Evolutionary conservation across 768 basidiomycete genomes (phyloP), one percentile per base, ranked within the genome.

Genomic region (Amanita exitialis): DNA sequence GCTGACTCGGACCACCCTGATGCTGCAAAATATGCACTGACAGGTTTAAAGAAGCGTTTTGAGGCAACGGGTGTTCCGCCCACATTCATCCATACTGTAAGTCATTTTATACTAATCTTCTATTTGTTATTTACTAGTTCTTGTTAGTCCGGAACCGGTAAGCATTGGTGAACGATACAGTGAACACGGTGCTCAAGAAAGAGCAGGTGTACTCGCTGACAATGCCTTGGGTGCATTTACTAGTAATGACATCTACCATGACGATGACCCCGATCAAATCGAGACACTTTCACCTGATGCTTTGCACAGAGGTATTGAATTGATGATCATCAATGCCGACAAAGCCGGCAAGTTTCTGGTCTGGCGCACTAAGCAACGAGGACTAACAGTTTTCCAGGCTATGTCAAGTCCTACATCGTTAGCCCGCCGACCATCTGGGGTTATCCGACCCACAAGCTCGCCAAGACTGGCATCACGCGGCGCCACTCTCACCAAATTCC

Each of bases 341-440:
- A 68, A 67, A 34, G 61, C 75, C 61, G 76, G 77, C 74, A 53
- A 45, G 57, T 54, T 12, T n/a, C n/a, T 28, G 27, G 13, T 20
- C 3, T 4, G 38, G 38, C 25, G 27, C 38, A 30, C 6, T 44
- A n/a, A 35, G 34, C 21, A 37, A 44, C 21, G 30, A 7, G 27
- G 15, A 54, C 44, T 42, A 2, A 8, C 18, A 4, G 15, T 39
- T 44, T 30, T 36, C 1, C 52, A 77, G 80, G 75, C 8, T 78
- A 78, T 54, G 65, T 74, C 39, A 74, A 66, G 56, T 69, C 68
- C 2, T 75, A 78, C 61, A 75, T 80, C 5, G 59, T 82, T 21
- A 58, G 73, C 9, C 78, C 79, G 1, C 69, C 73, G 3, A 79
- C 80, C 0, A 78, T 88, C 28, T 87, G 77, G 55, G 82, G 79